Base-by-base conservation (phyloP, 352 stramenopile genomes). In the Phytophthora hibernalis region DNA sequence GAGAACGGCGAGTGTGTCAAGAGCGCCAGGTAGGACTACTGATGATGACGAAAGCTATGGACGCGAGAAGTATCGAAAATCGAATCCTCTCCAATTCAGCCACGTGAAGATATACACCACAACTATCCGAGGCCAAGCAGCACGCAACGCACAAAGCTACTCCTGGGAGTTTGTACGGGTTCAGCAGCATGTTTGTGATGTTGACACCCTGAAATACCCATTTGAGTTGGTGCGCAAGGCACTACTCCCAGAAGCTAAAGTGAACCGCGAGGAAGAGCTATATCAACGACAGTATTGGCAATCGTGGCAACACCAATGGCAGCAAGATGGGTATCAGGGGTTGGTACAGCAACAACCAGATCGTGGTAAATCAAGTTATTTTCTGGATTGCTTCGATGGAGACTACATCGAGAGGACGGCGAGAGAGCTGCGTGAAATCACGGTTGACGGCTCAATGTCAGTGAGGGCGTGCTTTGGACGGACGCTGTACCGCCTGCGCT, bases 391-490 rank as follows among this genome's bases (percentile, higher is more conserved):
- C 40, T 52, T 61, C 28, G n/a, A 61, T 26, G 26, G 28, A 10
- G 24, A 61, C 9, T 61, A 43, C 53, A 28, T 42, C 18, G 16
- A 30, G 2, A 31, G 38, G 12, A 20, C 16, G 13, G 38, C 16
- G 7, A 18, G 21, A 26, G 9, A 4, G 9, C 16, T 61, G 6
- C 15, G 33, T 44, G 37, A 31, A 37, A 30, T 42, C 37, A 30
- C 53, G 2, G 22, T 20, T 33, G 24, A 20, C 2, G 26, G 24
- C 3, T 50, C 16, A 31, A 15, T 51, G 20, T 18, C 12, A 4
- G 28, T 52, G 26, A 37, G 37, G 24, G 38, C 53, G 22, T 37
- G 53, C 26, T 52, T 61, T 21, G 53, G 53, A 28, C 40, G 53
- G 30, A 40, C n/a, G 8, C 22, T 51, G 16, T 57, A 44, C n/a